Evolutionary conservation across 148 eudicot genomes (phyloP).

Genomic region (Spergularia marina): DNA sequence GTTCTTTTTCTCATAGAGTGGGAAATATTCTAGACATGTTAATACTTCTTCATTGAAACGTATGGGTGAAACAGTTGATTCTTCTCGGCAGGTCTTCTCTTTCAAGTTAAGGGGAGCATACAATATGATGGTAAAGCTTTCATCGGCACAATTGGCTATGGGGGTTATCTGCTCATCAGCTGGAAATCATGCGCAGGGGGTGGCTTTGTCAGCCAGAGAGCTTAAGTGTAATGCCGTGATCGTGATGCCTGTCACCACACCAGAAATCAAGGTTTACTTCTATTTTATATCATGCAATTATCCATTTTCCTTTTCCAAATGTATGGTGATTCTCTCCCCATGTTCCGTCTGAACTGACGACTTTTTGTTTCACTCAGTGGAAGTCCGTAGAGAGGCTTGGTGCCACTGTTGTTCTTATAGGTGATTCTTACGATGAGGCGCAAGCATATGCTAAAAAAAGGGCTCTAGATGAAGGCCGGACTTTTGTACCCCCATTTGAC

Average conservation of each 20-base stretch:
- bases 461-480: conserved; percentile 67
- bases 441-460: conserved; percentile 75
- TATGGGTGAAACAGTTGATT: neutral
- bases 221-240: conserved; percentile 85
- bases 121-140: conserved; percentile 94
- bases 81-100: conserved; percentile 69
- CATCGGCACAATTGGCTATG: conserved; percentile 61
- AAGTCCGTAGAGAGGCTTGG: conserved; percentile 86
- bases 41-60: too few relatives aligned
- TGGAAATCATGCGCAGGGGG: conserved; percentile 99
- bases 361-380: conserved; percentile 51
- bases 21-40: too few relatives aligned
- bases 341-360: neutral
- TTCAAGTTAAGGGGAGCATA: conserved; percentile 96
- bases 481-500: conserved; percentile 97
- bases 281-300: neutral
- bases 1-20: too few relatives aligned
- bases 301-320: neutral
- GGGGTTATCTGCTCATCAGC: conserved; percentile 98
- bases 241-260: conserved; percentile 98
- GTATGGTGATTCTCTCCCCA: neutral
- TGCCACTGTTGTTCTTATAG: conserved; percentile 86
- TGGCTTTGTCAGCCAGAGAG: conserved; percentile 78
- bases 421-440: conserved; percentile 97
- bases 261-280: conserved; percentile 80